Conservation (phyloP, 1,284 basidiomycete genomes). For the Microbotryum intermedium region DNA sequence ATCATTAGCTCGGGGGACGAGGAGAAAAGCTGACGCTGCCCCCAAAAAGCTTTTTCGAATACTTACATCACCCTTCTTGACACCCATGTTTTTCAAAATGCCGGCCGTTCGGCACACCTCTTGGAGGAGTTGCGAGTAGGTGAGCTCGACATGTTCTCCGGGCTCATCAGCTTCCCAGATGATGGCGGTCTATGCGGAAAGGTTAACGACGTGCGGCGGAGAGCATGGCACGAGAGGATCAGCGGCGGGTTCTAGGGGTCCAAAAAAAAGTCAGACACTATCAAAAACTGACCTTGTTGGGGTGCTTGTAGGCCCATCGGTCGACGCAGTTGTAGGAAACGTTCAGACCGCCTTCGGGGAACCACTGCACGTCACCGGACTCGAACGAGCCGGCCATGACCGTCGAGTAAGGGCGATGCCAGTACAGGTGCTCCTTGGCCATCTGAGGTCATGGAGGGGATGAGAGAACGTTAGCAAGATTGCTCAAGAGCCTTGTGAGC, state of each 20-base stretch:
- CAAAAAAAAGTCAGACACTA: not conserved
- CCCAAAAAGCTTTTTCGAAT: too few species aligned
- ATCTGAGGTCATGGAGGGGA: slow-evolving; percentile 45
- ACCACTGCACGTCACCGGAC: slow-evolving; percentile 88
- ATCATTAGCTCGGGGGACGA: not conserved
- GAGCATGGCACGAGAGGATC: not conserved
- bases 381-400: slow-evolving; percentile 77
- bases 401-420: slow-evolving; percentile 85
- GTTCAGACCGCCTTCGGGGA: slow-evolving; percentile 47
- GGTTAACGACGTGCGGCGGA: not conserved
- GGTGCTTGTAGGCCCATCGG: slow-evolving; percentile 84
- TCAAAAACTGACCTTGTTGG: slow-evolving; percentile 59
- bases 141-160: slow-evolving; percentile 63
- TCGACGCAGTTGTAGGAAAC: slow-evolving; percentile 98
- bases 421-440: slow-evolving; percentile 71
- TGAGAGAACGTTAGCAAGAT: not conserved
- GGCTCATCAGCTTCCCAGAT: slow-evolving; percentile 99
- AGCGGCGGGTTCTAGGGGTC: not conserved
- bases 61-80: slow-evolving; percentile 83
- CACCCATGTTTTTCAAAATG: slow-evolving; percentile 77
- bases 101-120: slow-evolving; percentile 88
- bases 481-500: too few species aligned
- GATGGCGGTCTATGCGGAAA: slow-evolving; percentile 62
- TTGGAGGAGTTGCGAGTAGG: slow-evolving; percentile 75
- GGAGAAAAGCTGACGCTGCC: not conserved